Base-by-base conservation (phyloP, 2,329 filamentous ascomycete genomes). In the Tolypocladium cylindrosporum region DNA sequence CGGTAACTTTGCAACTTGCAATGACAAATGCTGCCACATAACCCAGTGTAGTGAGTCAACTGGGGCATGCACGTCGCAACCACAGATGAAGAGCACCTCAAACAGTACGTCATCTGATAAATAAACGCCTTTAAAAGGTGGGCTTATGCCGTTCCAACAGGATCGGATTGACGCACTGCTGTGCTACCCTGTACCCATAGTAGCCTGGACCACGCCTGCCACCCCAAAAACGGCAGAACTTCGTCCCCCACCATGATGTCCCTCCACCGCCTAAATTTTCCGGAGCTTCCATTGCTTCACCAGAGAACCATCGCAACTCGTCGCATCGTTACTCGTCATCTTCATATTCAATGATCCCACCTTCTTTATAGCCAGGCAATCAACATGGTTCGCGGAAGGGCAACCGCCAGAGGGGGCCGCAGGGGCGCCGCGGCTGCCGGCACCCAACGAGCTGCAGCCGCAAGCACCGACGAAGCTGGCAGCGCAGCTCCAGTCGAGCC, bases 341-440 rank as follows among this genome's bases (percentile, higher is more conserved):
- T 36, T 36, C 27, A n/a, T 42, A 40, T 50, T 53, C 50, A 27
- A 60, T 61, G 58, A 60, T 51, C 37, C 42, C 55, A 34, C 43
- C 42, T 39, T 31, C 42, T 48, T 31, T 31, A 27, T 58, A 56
- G 39, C 36, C 39, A 54, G 13, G 52, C 53, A 58, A 54, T 24
- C 55, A 60, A 37, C 34, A 74, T 74, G 72, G 66, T 67, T 57
- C 67, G 72, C 57, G 71, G 69, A 39, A 66, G 72, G 61, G 63
- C 67, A 51, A 58, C 68, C 40, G 66, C 65, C 48, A 65, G 71
- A 57, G 71, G 71, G 40, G 68, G 62, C 55, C 69, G 70, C 40
- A 62, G 72, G 64, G 68, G 67, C 36, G 64, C 64, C 43, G 64
- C 68, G 53, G 56, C 67, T n/a, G 62, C 66, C 45, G 61, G 64